Percentiles rank a stretch among this genome's conserved stretches.
Conservation (phyloP, 176 grass and related monocot species). For the Rhipidocladum racemiflorum region DNA sequence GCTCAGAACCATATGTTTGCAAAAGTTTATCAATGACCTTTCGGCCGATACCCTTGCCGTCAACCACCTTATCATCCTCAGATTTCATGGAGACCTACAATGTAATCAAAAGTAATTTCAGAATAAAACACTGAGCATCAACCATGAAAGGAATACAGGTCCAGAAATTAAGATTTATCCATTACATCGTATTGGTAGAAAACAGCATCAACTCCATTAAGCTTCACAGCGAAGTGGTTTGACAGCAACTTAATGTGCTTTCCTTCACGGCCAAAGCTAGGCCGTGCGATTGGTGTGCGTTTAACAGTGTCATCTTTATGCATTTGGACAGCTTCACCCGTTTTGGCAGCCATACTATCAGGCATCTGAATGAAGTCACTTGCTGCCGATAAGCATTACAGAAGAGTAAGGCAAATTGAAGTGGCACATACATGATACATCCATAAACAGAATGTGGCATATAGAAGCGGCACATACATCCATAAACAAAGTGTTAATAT, state of each 20-base stretch:
- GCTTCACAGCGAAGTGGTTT: slow-evolving; percentile 65
- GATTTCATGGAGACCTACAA: slow-evolving; percentile 69
- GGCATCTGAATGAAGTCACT: slow-evolving; percentile 21
- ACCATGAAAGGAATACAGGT: not conserved
- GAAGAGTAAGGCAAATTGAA: too few species aligned
- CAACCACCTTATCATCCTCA: slow-evolving; percentile 61
- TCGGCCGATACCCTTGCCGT: slow-evolving; percentile 61
- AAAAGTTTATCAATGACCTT: slow-evolving; percentile 73
- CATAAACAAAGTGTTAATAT: not conserved
- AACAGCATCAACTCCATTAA: slow-evolving; percentile 47
- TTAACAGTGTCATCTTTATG: slow-evolving; percentile 23
- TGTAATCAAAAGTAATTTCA: slow-evolving; percentile 19
- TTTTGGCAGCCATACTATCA: slow-evolving; percentile 37
- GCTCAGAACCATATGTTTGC: slow-evolving; percentile 75
- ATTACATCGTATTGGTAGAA: slow-evolving; percentile 76
- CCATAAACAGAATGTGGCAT: too few species aligned
- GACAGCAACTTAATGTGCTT: slow-evolving; percentile 49
- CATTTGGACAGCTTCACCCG: slow-evolving; percentile 27
- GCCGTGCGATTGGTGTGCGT: slow-evolving; percentile 39
- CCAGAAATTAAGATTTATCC: slow-evolving; percentile 24
- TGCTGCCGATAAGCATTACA: not conserved
- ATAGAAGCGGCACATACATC: not conserved
- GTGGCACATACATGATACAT: too few species aligned
- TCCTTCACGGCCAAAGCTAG: slow-evolving; percentile 49
- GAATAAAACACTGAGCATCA: not conserved